Conservation (phyloP, 306 rosid species). For the Pterocarpus macrocarpus region DNA sequence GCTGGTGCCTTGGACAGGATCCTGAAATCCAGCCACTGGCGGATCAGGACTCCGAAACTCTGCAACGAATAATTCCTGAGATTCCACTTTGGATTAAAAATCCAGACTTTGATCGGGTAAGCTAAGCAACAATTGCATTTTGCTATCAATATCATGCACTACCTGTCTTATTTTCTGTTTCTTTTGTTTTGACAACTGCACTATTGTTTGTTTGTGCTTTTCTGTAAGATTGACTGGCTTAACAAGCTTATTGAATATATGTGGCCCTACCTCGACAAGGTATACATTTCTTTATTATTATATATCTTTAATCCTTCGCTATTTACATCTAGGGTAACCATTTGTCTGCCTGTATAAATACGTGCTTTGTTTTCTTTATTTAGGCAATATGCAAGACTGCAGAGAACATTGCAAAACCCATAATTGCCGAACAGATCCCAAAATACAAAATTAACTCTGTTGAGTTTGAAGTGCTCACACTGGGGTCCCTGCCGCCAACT, state of each 20-base stretch:
- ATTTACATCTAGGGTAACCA: background rate
- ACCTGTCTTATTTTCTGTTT: too few species aligned
- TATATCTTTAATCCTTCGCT: background rate
- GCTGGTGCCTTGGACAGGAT: conserved; percentile 58
- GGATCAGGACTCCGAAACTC: conserved; percentile 70
- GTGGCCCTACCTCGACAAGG: conserved; percentile 99
- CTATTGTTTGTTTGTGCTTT: conserved; percentile 15
- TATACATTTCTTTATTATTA: conserved; percentile 7
- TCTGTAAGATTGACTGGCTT: conserved; percentile 81
- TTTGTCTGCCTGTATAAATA: background rate
- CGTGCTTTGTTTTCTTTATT: conserved; percentile 2
- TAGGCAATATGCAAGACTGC: conserved; percentile 93
- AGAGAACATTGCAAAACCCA: conserved; percentile 72
- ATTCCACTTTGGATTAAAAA: conserved; percentile 93
- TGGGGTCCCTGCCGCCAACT: conserved; percentile 88
- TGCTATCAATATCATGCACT: background rate
- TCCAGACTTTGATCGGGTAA: conserved; percentile 93
- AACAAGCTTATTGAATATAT: conserved; percentile 77
- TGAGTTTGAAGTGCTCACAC: conserved; percentile 77
- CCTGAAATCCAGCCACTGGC: conserved; percentile 69
- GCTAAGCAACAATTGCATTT: conserved; percentile 2
- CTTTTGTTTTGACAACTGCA: conserved; percentile 20
- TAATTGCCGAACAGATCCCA: conserved; percentile 86
- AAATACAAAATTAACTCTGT: conserved; percentile 81
- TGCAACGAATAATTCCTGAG: conserved; percentile 87